Evolutionary conservation across 768 basidiomycete species (phyloP), one percentile per base, ranked within the genome.

Genomic region (Tremella fuciformis): DNA sequence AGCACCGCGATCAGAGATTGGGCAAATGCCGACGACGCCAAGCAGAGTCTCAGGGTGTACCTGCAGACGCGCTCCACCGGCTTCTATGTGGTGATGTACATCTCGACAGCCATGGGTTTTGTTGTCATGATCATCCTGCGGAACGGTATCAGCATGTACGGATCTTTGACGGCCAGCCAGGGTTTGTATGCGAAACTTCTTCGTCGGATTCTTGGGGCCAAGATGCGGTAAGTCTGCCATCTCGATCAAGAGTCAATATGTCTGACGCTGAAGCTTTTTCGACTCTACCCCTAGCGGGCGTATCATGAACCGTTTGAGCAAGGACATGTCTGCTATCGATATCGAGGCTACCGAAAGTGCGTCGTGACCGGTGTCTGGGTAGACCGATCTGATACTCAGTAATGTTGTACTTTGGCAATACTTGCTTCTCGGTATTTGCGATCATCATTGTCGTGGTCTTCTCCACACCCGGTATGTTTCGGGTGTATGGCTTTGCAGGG

Each of bases 281-380:
- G 44, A 47, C 44, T 47, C 39, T 13, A 53, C 26, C 18, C 47
- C 44, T 24, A 63, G 67, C 42, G 89, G 89, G 9, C 80, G 87
- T 8, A 87, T 91, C 64, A 80, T 88, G 39, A 89, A 90, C 67
- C 83, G 90, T 16, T 88, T 91, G 69, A 87, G 86, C 0, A 90
- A 91, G 79, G 88, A 90, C 65, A 85, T 90, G 67, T 85, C 84
- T 52, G 85, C 85, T 4, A 84, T 89, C 42, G 88, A 91, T 69
- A 80, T 82, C 18, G 73, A 70, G 57, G 63, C 66, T 2, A 60
- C 65, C 8, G 71, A 69, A 56, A 64, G 68, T 70, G 52, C 57
- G 64, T 63, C 15, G n/a, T 22, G 16, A 8, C 3, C 29, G n/a
- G 21, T 6, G 8, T 48, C n/a, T 25, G 54, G 18, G n/a, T 9